Base-by-base conservation (phyloP, 208 protist genomes). In the Leishmania arabica region DNA sequence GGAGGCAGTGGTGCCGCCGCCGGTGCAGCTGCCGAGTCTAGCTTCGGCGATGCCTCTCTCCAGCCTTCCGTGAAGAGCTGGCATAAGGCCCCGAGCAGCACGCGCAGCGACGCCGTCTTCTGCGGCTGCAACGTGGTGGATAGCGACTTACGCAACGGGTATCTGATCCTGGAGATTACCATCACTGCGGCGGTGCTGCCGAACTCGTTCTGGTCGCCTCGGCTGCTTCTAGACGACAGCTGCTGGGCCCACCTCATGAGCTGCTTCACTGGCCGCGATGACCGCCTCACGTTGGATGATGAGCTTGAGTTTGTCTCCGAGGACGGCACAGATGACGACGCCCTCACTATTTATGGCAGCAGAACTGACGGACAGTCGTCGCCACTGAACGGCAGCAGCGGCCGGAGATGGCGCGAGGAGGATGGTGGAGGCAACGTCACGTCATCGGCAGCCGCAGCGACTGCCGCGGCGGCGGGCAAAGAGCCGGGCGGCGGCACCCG, bases 91-190 rank as follows among this genome's bases (percentile, higher is more conserved):
- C 53, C 68, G 69, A 86, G 64, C 4, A 2, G 49, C 27, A 83
- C 78, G 40, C 88, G 85, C 31, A 34, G 77, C 31, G 90, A 91
- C 65, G 86, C 88, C 37, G 77, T 88, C 58, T 81, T 79, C 53
- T 93, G 86, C 71, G 91, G 93, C 58, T 76, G 86, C 72, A 94
- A 97, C 80, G 81, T 97, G 31, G 77, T 97, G 37, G 93, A 97
- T 79, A 94, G 88, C 84, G 90, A 95, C 87, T 31, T 97, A 24
- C 85, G 86, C 42, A 88, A 88, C 75, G 93, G 91, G 45, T 87
- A 93, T 62, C 84, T 97, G 19, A 77, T 95, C n/a, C 88, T 95
- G 7, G 88, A 93, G 70, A 77, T 97, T 24, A 86, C 83, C n/a
- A 78, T 96, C 34, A 68, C 85, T 66, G 34, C 73, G 45, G 82